phyloP scores from a whole-genome alignment of 441 rosid species.

The Bocquillonia castaneifolia region DNA sequence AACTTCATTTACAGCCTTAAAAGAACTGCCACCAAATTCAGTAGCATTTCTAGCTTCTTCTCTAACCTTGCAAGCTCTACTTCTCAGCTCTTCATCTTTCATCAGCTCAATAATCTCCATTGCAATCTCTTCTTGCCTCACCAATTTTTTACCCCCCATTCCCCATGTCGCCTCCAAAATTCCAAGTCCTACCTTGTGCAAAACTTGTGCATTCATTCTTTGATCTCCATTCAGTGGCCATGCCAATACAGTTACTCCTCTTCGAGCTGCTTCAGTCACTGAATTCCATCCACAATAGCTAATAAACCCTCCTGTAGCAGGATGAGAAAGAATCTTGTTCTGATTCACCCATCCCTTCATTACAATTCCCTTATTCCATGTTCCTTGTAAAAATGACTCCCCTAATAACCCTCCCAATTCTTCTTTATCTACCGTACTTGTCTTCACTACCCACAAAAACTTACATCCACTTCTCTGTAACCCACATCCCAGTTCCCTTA shows the following conservation, averaged over 20 bases:
- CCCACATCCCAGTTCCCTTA: conserved; percentile 34
- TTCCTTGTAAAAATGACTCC: conserved; percentile 12
- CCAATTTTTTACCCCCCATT: conserved; percentile 23
- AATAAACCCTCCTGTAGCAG: conserved; percentile 35
- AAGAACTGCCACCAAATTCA: conserved; percentile 13
- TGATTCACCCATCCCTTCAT: conserved; percentile 38
- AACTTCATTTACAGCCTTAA: not conserved
- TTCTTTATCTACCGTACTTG: conserved; percentile 28
- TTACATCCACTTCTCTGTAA: conserved; percentile 26
- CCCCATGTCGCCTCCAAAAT: conserved; percentile 35
- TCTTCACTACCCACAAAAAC: conserved; percentile 38
- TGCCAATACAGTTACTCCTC: conserved; percentile 36
- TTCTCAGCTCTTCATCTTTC: conserved; percentile 25
- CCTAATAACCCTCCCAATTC: conserved; percentile 26
- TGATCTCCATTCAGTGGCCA: conserved; percentile 47
- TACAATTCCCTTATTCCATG: conserved; percentile 29
- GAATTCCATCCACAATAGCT: conserved; percentile 59
- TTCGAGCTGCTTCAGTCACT: conserved; percentile 32
- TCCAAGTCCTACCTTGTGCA: conserved; percentile 33
- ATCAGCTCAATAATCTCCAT: conserved; percentile 22
- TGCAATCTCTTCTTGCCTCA: conserved; percentile 29
- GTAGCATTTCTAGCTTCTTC: conserved; percentile 27
- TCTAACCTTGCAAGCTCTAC: conserved; percentile 23
- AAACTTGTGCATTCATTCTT: conserved; percentile 33
- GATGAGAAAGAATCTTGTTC: conserved; percentile 28